Conservation (phyloP, 108 stramenopile species). For the Aurantiochytrium sp. region DNA sequence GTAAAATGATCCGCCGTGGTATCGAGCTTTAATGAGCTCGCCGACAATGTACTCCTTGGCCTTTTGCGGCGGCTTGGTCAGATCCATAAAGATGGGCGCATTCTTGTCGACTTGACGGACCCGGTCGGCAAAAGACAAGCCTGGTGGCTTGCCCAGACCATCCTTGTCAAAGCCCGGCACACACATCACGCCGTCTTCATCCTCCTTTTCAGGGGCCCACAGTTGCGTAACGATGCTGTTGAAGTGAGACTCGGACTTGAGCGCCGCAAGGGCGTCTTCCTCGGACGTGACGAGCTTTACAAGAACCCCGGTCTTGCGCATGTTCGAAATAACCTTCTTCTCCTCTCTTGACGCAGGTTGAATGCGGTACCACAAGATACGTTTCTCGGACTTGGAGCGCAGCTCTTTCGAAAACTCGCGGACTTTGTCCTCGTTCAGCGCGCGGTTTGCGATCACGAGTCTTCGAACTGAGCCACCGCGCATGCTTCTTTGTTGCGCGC, state of each 20-base stretch:
- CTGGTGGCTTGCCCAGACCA: background rate
- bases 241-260: background rate
- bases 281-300: background rate
- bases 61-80: background rate
- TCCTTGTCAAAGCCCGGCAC: background rate
- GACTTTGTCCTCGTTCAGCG: background rate
- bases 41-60: background rate
- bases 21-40: background rate
- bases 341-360: background rate
- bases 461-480: conserved; percentile 21
- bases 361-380: background rate
- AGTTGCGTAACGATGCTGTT: background rate
- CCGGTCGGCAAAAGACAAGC: background rate
- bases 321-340: background rate
- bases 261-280: background rate
- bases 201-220: background rate
- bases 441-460: background rate
- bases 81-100: background rate
- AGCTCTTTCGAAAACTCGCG: background rate
- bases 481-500: conserved; percentile 15
- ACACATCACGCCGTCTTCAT: background rate
- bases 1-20: background rate
- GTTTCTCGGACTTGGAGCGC: background rate
- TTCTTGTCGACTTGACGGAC: background rate
- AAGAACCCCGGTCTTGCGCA: background rate